phyloP scores from a whole-genome alignment of 768 basidiomycete genomes.

The Lentinus tigrinus region DNA sequence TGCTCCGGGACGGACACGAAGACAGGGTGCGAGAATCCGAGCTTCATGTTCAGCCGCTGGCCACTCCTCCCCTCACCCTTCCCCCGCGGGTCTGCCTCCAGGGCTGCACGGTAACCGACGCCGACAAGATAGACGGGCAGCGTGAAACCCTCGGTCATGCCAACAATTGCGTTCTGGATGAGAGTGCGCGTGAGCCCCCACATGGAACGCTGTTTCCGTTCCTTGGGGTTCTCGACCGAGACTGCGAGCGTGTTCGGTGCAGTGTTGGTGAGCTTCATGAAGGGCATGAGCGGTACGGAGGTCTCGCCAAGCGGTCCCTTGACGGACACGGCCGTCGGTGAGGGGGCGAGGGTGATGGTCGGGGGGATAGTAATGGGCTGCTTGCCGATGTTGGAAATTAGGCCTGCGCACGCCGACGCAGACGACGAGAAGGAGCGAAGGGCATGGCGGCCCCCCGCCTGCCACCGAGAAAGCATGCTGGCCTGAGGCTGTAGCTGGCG shows the following conservation, averaged over 20 bases:
- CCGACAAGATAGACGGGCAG: conserved; percentile 88
- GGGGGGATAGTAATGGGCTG: conserved; percentile 51
- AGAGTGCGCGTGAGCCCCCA: conserved; percentile 96
- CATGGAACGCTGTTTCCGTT: conserved; percentile 80
- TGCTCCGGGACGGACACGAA: conserved; percentile 78
- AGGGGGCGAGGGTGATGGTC: conserved; percentile 41
- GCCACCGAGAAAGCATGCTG: conserved; percentile 15
- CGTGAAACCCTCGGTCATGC: conserved; percentile 86
- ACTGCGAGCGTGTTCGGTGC: conserved; percentile 35
- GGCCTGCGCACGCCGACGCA: conserved; percentile 26
- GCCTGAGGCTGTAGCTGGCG: no score
- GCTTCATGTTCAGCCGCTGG: conserved; percentile 81
- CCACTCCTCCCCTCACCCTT: conserved; percentile 56
- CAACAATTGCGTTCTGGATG: conserved; percentile 85
- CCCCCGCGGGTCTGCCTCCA: conserved; percentile 78
- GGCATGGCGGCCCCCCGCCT: conserved; percentile 18
- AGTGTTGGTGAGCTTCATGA: conserved; percentile 40
- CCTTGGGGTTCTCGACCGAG: conserved; percentile 53
- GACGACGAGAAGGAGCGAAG: conserved; percentile 50
- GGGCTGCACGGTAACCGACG: conserved; percentile 86
- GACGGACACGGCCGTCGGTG: conserved; percentile 45
- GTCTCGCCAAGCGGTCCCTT: conserved; percentile 56
- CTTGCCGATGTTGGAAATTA: conserved; percentile 48
- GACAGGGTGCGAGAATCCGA: conserved; percentile 90
- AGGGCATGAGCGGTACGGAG: conserved; percentile 45